Evolutionary conservation across 1,284 basidiomycete genomes (phyloP), one percentile per base, ranked within the genome.

Genomic region (Stereum hirsutum): DNA sequence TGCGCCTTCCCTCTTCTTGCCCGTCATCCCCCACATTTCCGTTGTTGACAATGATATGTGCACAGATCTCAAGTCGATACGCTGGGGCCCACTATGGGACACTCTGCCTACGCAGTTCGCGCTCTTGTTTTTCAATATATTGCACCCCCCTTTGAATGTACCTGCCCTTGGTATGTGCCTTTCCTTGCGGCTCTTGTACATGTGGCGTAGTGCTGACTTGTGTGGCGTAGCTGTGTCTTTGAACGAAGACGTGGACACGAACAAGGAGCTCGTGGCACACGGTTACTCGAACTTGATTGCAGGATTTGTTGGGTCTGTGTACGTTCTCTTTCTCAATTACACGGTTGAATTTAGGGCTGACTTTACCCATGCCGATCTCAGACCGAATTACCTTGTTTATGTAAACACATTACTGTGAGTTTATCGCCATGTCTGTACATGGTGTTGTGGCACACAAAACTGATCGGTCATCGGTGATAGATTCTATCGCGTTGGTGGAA

Each of bases 401-500:
- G 90, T 95, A 42, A 96, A 96, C 61, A 92, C 89, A 0, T 69
- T 95, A 10, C 61, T 96, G 70, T 93, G 58, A 63, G 75, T 67
- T 36, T 3, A 12, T 14, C 32, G n/a, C 14, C 5, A 21, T 6
- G n/a, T 48, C 43, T 30, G 12, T 23, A 21, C 5, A 7, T 17
- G 2, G 23, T 11, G 10, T 42, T 39, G 8, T 11, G 14, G 6
- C 20, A 12, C 10, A 21, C 6, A 3, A 20, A 14, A 6, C 21
- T 19, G 21, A 42, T 17, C 20, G 14, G 15, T 19, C 12, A 10
- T 4, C 8, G 46, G 6, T 4, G 39, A 3, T 40, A 86, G 84
- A 51, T 90, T 99, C 64, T 97, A 97, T 64, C 88, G 93, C 26
- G 89, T 97, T 7, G 95, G 95, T 2, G 95, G 95, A 5, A 81